Base-by-base conservation (phyloP, 768 basidiomycete species). In the Kwoniella dendrophila region DNA sequence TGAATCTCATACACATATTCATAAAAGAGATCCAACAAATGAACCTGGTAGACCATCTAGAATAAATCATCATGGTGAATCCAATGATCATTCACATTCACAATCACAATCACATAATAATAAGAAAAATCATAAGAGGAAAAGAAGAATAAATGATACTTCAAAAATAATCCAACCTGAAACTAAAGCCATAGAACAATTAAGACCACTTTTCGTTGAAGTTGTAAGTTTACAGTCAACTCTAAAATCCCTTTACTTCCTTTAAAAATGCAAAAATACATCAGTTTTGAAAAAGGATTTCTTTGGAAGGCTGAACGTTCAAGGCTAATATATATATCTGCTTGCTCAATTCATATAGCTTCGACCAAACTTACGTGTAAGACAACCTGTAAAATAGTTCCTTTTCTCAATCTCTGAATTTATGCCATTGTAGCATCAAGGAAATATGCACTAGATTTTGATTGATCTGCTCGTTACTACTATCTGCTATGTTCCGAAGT, bases 141-240 rank as follows among this genome's bases (percentile, higher is more conserved):
- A 38, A 48, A 44, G 57, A 58, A 56, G 20, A 56, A 53, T 20
- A 47, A 73, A 11, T 33, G 81, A 7, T 77, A n/a, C n/a, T n/a
- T n/a, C n/a, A n/a, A n/a, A n/a, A n/a, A n/a, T 89, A 44, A 84
- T 86, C 67, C 87, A 88, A 44, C 96, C 96, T 1, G 86, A 90
- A 53, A 81, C 97, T 48, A 80, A 82, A 48, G 84, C 88, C 71
- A 85, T 98, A 53, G 88, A 90, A n/a, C 83, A 86, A 62, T 77
- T 99, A 22, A 81, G 96, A 36, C 92, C 95, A 1, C 70, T 98
- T 27, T 97, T 98, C 77, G 84, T 88, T 44, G 96, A 98, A 81
- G 86, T 97, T 84, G 93, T 96, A 63, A 73, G 86, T 74, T n/a
- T n/a, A n/a, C n/a, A n/a, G n/a, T n/a, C n/a, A n/a, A n/a, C n/a